phyloP scores from a whole-genome alignment of 768 basidiomycete species.

The Suillus occidentalis region DNA sequence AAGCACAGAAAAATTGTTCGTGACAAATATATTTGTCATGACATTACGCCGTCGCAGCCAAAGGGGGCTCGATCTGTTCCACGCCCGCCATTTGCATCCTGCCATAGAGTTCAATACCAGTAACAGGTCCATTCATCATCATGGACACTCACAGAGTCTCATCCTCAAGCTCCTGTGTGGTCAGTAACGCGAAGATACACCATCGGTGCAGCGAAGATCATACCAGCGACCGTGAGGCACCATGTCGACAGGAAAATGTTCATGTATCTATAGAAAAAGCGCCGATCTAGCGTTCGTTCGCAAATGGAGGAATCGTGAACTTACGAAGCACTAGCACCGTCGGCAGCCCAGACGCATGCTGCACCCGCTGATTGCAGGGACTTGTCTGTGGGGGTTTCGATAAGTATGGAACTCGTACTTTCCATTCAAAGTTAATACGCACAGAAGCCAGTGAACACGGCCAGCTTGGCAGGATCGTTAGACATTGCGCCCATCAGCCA shows the following conservation, averaged over 20 bases:
- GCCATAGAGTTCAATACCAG: neutral
- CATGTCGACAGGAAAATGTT: slow-evolving; percentile 76
- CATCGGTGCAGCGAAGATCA: slow-evolving; percentile 72
- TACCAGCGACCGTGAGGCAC: slow-evolving; percentile 64
- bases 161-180: slow-evolving; percentile 48
- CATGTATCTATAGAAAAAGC: slow-evolving; percentile 46
- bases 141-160: slow-evolving; percentile 46
- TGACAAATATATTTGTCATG: neutral
- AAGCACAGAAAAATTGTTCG: neutral
- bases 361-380: slow-evolving; percentile 75
- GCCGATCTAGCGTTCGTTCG: neutral
- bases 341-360: slow-evolving; percentile 71
- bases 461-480: slow-evolving; percentile 76
- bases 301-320: slow-evolving; percentile 24
- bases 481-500: slow-evolving; percentile 90
- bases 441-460: slow-evolving; percentile 85
- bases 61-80: slow-evolving; percentile 7
- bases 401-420: slow-evolving; percentile 3
- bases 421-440: slow-evolving; percentile 29
- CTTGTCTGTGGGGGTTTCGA: slow-evolving; percentile 50
- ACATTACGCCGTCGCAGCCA: neutral
- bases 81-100: slow-evolving; percentile 9
- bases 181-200: slow-evolving; percentile 68
- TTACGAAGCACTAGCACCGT: slow-evolving; percentile 62
- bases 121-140: neutral